phyloP scores from a whole-genome alignment of 2,329 filamentous ascomycete genomes.

The Sphaerulina vaccinii region DNA sequence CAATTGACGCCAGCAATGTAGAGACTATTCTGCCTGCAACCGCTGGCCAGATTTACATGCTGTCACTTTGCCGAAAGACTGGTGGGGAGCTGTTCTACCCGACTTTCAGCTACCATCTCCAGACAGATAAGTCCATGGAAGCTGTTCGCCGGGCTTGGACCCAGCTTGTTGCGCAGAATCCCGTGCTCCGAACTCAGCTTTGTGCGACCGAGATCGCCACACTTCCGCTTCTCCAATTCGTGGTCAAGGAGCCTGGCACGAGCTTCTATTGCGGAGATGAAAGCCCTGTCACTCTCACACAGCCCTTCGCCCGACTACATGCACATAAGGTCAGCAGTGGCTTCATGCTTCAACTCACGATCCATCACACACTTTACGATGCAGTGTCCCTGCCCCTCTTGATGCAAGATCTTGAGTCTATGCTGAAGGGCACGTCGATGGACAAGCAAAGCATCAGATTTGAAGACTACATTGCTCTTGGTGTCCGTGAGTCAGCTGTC shows the following conservation, averaged over 20 bases:
- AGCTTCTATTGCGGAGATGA: constrained; percentile 34
- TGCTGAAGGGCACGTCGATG: constrained; percentile 24
- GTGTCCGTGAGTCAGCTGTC: constrained; percentile 13
- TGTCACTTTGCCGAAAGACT: constrained; percentile 71
- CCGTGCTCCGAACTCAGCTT: constrained; percentile 70
- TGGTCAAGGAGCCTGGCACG: constrained; percentile 47
- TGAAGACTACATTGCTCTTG: constrained; percentile 44
- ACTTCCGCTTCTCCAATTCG: constrained; percentile 63
- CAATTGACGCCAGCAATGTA: constrained; percentile 48
- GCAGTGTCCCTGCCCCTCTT: constrained; percentile 71
- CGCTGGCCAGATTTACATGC: constrained; percentile 77
- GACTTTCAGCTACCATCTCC: constrained; percentile 63
- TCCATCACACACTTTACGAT: constrained; percentile 89
- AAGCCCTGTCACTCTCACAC: neutral
- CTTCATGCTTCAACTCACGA: constrained; percentile 45
- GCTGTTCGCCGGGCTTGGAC: constrained; percentile 62
- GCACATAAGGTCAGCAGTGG: constrained; percentile 15
- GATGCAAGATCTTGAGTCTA: constrained; percentile 49
- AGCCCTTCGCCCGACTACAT: constrained; percentile 30
- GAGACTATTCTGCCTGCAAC: constrained; percentile 66
- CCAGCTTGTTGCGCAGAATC: constrained; percentile 52
- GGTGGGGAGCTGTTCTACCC: constrained; percentile 69
- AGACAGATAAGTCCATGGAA: constrained; percentile 39
- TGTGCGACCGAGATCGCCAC: constrained; percentile 42
- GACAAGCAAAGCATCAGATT: constrained; percentile 33